Evolutionary conservation across 139 green algal genomes (phyloP).

Genomic region (Tetraselmis chui): DNA sequence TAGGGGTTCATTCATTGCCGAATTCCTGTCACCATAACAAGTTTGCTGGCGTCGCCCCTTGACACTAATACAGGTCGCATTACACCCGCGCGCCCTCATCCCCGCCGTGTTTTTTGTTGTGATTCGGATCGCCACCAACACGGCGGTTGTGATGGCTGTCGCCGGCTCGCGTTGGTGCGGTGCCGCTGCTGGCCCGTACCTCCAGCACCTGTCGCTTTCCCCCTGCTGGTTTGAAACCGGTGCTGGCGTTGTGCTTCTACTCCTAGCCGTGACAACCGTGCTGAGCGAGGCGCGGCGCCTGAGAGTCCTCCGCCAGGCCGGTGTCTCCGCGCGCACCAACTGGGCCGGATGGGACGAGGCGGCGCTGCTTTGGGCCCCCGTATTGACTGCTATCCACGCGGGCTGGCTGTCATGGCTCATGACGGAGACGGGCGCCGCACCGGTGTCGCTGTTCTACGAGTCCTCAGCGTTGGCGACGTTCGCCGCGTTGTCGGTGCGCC

Average conservation of each 20-base stretch:
- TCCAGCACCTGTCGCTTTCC: slow-evolving; percentile 4
- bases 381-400: background rate
- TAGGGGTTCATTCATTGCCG: too few species aligned
- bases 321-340: background rate
- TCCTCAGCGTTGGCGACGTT: background rate
- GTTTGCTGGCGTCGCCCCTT: too few species aligned
- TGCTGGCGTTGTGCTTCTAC: background rate
- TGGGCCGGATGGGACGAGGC: background rate
- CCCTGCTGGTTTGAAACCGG: slow-evolving; percentile 8
- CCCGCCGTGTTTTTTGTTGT: too few species aligned
- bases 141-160: background rate
- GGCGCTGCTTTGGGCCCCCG: background rate
- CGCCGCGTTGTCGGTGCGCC: background rate
- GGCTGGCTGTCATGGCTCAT: background rate
- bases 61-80: too few species aligned
- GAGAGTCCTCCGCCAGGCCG: slow-evolving; percentile 2
- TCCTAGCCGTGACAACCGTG: background rate
- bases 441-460: background rate
- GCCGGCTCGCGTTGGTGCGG: background rate
- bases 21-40: too few species aligned
- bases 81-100: too few species aligned
- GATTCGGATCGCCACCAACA: background rate
- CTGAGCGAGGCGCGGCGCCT: background rate
- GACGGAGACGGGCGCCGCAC: background rate
- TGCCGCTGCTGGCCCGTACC: too few species aligned